Conservation (phyloP, 192 early-diverging fungal species). For the Coemansia sp. region DNA sequence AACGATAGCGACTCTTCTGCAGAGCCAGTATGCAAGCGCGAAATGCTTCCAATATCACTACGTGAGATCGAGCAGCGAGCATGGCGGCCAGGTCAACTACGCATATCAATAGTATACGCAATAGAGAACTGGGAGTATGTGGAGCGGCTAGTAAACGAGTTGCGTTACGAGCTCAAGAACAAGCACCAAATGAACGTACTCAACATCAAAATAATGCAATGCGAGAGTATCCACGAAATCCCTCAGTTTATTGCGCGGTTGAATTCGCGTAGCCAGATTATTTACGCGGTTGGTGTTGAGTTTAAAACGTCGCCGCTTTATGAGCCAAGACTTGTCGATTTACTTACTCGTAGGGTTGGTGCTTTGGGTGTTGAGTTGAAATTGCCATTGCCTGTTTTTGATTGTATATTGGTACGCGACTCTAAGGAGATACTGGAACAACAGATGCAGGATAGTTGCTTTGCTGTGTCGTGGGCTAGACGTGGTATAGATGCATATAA, state of each 20-base stretch:
- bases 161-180: slow-evolving; percentile 43
- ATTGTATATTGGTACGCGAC: slow-evolving; percentile 42
- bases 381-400: slow-evolving; percentile 33
- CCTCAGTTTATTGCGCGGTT: slow-evolving; percentile 21
- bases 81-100: slow-evolving; percentile 13
- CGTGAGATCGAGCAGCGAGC: slow-evolving; percentile 26
- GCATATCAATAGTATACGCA: slow-evolving; percentile 34
- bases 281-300: slow-evolving; percentile 44
- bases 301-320: slow-evolving; percentile 14
- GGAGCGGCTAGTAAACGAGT: slow-evolving; percentile 38
- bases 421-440: slow-evolving; percentile 3
- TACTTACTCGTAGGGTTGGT: slow-evolving; percentile 15
- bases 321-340: slow-evolving; percentile 30
- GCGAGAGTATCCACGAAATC: slow-evolving; percentile 41
- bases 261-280: slow-evolving; percentile 37
- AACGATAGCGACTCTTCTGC: neutral
- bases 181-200: slow-evolving; percentile 29
- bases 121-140: slow-evolving; percentile 37
- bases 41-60: slow-evolving; percentile 9
- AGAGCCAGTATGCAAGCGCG: neutral
- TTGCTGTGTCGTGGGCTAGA: slow-evolving; percentile 35
- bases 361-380: neutral
- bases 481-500: slow-evolving; percentile 37
- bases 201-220: slow-evolving; percentile 36
- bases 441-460: neutral